These are phyloP conservation scores for Penicillium herquei DNA, from an alignment of 495 filamentous ascomycete genomes.

Conservation along the genomic window DNA sequence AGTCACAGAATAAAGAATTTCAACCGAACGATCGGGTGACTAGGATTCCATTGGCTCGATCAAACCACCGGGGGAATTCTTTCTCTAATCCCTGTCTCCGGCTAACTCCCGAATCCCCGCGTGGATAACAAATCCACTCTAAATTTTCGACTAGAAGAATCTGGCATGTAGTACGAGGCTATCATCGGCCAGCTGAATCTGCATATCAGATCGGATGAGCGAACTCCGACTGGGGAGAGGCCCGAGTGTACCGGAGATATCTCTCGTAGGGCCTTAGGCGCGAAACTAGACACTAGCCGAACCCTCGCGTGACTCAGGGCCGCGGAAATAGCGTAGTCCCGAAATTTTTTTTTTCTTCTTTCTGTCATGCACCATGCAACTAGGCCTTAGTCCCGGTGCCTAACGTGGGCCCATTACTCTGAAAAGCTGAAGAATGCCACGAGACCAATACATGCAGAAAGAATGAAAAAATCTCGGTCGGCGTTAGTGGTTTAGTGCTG, in stretches of 20 bases:
- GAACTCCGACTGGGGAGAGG: slow-evolving; percentile 3
- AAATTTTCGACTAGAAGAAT: background rate
- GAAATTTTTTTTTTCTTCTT: too few species aligned
- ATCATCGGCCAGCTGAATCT: background rate
- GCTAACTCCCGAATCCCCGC: background rate
- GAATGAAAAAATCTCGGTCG: background rate
- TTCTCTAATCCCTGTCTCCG: background rate
- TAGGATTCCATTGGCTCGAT: background rate
- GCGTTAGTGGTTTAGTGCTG: background rate
- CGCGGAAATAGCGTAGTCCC: background rate
- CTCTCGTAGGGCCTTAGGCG: background rate
- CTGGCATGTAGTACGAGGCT: background rate
- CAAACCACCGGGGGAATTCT: background rate
- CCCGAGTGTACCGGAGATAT: slow-evolving; percentile 6
- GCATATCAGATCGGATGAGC: slow-evolving; percentile 5
- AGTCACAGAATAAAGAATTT: too few species aligned
- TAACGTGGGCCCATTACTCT: background rate
- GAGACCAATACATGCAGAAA: background rate
- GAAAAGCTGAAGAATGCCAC: background rate
- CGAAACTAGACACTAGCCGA: background rate
- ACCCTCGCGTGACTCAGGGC: background rate
- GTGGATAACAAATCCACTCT: background rate
- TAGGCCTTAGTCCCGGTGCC: background rate
- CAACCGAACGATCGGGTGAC: too few species aligned
- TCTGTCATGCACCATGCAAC: background rate